Conservation (phyloP, 192 early-diverging fungal genomes). For the Phlyctochytrium planicorne region DNA sequence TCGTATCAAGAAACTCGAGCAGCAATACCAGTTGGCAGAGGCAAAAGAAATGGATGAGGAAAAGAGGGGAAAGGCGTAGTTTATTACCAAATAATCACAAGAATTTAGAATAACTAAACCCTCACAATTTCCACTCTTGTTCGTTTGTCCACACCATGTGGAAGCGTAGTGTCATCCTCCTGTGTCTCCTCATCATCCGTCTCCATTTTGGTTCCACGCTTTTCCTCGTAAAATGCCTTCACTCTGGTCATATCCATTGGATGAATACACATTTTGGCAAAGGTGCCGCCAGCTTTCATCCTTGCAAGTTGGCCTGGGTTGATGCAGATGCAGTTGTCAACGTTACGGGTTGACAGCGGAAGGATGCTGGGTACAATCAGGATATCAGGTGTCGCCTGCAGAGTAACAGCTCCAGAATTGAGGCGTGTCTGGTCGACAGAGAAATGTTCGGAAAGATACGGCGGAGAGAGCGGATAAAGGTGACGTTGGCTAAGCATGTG, state of each 20-base stretch:
- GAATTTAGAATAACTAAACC: slow-evolving; percentile 15
- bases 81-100: background rate
- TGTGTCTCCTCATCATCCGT: slow-evolving; percentile 22
- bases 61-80: background rate
- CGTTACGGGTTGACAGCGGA: slow-evolving; percentile 66
- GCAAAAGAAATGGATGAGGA: background rate
- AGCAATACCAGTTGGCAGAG: background rate
- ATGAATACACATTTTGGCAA: slow-evolving; percentile 71
- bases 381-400: slow-evolving; percentile 77
- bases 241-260: slow-evolving; percentile 48
- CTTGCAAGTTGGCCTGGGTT: slow-evolving; percentile 82
- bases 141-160: slow-evolving; percentile 29
- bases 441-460: slow-evolving; percentile 33
- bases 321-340: slow-evolving; percentile 75
- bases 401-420: slow-evolving; percentile 41
- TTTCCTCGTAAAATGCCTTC: background rate
- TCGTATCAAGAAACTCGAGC: background rate
- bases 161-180: slow-evolving; percentile 21
- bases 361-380: slow-evolving; percentile 76
- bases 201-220: background rate
- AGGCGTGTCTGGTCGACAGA: slow-evolving; percentile 34
- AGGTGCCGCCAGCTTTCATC: slow-evolving; percentile 75
- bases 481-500: slow-evolving; percentile 80
- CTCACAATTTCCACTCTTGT: slow-evolving; percentile 41
- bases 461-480: slow-evolving; percentile 86